Base-by-base conservation (phyloP, 169 alveolate genomes). In the Plasmodium billcollinsi region DNA sequence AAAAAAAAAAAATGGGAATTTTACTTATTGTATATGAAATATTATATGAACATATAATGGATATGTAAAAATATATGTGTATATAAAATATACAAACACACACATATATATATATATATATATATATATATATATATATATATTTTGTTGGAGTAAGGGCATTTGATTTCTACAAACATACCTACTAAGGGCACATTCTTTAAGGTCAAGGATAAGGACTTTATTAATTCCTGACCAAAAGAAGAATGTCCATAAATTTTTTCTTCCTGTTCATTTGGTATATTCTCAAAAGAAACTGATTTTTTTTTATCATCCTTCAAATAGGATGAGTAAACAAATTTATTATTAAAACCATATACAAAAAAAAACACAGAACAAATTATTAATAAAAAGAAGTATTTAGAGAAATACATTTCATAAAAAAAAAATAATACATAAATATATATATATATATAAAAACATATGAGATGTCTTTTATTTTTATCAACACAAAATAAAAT, bases 171-270 rank as follows among this genome's bases (percentile, higher is more conserved):
- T 33, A 6, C 9, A 33, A 12, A 50, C 58, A 0, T 12, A 76
- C 89, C 76, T 76, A 20, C 50, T 2, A 54, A n/a, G 29, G 92
- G 92, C 20, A 85, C 88, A 7, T 39, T 43, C 26, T 71, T 69
- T 63, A 85, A 71, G 33, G 26, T 24, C 18, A 18, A 52, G 8
- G 92, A 70, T 39, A 85, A 65, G 45, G 83, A 63, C 3, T 85
- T 63, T 61, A 52, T 15, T 26, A 85, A 20, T 6, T 70, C 88
- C 12, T 73, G 58, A 52, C 65, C 26, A 20, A 85, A 85, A 1
- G 73, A 20, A 43, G 86, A 85, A n/a, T 24, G 12, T 15, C 59
- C 83, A 54, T 66, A n/a, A n/a, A 54, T 54, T 14, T 33, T 20
- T n/a, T 15, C 24, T 14, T 21, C 47, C n/a, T 47, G 54, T 33